Percentiles rank a stretch among this genome's conserved stretches.
Evolutionary conservation across 2,329 filamentous ascomycete species (phyloP).

Genomic region (Cadophora gregata): DNA sequence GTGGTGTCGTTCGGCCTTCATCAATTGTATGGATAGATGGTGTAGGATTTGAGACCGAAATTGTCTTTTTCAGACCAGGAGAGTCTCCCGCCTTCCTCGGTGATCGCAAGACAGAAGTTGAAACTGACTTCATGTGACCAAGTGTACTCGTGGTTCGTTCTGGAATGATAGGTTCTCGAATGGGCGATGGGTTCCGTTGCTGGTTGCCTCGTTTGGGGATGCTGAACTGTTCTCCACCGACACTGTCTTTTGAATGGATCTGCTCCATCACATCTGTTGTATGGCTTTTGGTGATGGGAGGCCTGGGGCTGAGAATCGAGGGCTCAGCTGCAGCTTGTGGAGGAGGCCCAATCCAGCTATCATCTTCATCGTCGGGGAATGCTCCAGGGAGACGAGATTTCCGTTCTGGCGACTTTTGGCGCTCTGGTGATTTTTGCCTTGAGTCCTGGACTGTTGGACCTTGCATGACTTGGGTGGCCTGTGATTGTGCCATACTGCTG

Average conservation of each 20-base stretch:
- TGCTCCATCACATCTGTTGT: slow-evolving; percentile 67
- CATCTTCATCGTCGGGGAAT: slow-evolving; percentile 63
- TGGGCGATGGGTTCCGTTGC: slow-evolving; percentile 41
- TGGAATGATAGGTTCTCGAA: slow-evolving; percentile 39
- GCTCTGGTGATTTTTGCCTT: slow-evolving; percentile 23
- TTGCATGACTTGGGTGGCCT: slow-evolving; percentile 33
- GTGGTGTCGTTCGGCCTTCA: slow-evolving; percentile 34
- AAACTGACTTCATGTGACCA: slow-evolving; percentile 66
- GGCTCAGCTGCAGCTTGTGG: slow-evolving; percentile 38
- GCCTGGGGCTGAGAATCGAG: slow-evolving; percentile 53
- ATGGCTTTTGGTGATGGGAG: slow-evolving; percentile 63
- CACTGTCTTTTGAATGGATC: slow-evolving; percentile 55
- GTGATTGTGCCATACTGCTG: slow-evolving; percentile 30
- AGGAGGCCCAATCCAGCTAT: slow-evolving; percentile 68
- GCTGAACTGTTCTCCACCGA: slow-evolving; percentile 54
- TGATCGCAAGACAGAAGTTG: slow-evolving; percentile 63
- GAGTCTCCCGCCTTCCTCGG: slow-evolving; percentile 49
- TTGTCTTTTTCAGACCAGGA: slow-evolving; percentile 59
- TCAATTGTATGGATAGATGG: slow-evolving; percentile 58
- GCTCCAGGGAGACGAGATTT: slow-evolving; percentile 56
- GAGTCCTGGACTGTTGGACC: slow-evolving; percentile 26
- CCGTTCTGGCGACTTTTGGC: slow-evolving; percentile 29
- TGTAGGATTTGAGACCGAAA: slow-evolving; percentile 64
- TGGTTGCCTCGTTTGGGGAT: slow-evolving; percentile 50
- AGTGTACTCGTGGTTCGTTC: slow-evolving; percentile 44